Conservation (phyloP, 106 monocot species). For the Dactylorhiza incarnata region DNA sequence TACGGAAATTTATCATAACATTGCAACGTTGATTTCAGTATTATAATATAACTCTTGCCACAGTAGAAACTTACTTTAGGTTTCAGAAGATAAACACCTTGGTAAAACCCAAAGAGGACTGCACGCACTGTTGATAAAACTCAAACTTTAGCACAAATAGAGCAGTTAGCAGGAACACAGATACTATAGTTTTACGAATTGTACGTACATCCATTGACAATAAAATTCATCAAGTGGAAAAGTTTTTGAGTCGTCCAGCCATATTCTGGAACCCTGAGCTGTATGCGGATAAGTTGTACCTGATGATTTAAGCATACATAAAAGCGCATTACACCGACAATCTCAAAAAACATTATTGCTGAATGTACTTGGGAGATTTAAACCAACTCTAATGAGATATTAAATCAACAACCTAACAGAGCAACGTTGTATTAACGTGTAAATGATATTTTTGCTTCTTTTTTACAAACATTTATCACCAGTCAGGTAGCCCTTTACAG, state of each 20-base stretch:
- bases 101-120: constrained; percentile 61
- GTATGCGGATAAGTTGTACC: constrained; percentile 83
- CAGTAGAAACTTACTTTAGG: constrained; percentile 39
- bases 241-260: constrained; percentile 92
- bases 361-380: background rate
- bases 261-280: constrained; percentile 69
- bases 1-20: background rate
- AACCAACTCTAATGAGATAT: background rate
- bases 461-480: background rate
- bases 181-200: constrained; percentile 1
- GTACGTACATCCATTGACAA: constrained; percentile 68
- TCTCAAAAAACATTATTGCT: background rate
- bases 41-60: background rate
- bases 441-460: background rate
- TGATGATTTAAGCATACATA: constrained; percentile 11
- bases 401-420: background rate
- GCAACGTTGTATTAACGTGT: background rate
- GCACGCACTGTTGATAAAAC: constrained; percentile 49
- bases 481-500: no score
- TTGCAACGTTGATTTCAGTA: background rate
- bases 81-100: constrained; percentile 37
- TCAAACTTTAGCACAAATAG: background rate
- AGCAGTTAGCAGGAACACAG: background rate
- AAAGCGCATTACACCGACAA: background rate
- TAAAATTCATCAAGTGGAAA: constrained; percentile 83